Evolutionary conservation across 352 stramenopile genomes (phyloP), one percentile per base, ranked within the genome.

Genomic region (Globisporangium solare): DNA sequence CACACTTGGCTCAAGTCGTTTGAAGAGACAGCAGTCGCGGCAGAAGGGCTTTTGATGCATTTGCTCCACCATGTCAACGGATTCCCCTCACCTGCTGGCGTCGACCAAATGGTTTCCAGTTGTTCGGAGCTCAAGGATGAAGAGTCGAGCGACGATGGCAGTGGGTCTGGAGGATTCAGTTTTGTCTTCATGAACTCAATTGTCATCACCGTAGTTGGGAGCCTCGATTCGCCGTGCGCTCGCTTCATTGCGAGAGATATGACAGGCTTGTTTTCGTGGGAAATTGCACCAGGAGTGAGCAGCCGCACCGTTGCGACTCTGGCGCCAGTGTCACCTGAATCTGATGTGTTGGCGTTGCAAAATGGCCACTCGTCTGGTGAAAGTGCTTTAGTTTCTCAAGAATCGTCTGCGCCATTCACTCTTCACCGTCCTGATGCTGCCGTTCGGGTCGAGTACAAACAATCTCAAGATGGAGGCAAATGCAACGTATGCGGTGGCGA

Each of bases 171-270:
- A 0, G 72, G 75, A 2, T 62, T 93, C n/a, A 92, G 81, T 52
- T 95, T 95, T 66, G 82, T 95, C 31, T 93, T 91, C 48, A 92
- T 95, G 83, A 80, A 93, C 53, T 89, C 83, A 22, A 89, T 95
- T 53, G 75, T 95, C 12, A 83, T 95, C 37, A 93, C 74, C 11
- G 81, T 95, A 24, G 74, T 95, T 6, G 85, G 85, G 13, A 92
- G 83, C 43, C 54, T 92, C 11, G 84, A 92, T 54, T 89, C 85
- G 0, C 72, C 78, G 1, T 92, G 79, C 41, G 81, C 74, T 1
- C 75, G 83, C 11, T 90, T 92, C 32, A 82, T 95, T 45, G 85
- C 79, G 24, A 64, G 85, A 37, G 85, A 95, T 52, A 93, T 95
- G 83, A 93, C 85, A 12, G 85, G 85, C 0, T 56, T 92, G 0